Evolutionary conservation across 805 yeast genomes (phyloP).

Genomic region (Metschnikowia aberdeeniae): DNA sequence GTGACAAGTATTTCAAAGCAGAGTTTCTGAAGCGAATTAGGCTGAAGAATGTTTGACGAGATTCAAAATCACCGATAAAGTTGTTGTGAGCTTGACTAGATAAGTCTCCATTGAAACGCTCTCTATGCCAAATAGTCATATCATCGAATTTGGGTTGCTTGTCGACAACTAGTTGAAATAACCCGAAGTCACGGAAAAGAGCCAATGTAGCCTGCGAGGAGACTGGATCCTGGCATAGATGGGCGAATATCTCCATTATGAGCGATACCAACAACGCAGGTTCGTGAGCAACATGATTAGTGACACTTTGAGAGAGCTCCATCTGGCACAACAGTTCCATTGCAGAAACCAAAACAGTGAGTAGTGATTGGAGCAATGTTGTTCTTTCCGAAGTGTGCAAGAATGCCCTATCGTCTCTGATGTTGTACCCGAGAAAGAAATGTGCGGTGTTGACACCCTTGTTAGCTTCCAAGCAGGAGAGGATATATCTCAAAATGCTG

Average conservation of each 20-base stretch:
- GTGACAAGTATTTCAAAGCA: constrained; percentile 60
- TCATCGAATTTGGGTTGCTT: constrained; percentile 53
- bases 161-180: constrained; percentile 49
- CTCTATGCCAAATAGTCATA: constrained; percentile 51
- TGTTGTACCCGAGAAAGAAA: constrained; percentile 70
- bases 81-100: constrained; percentile 23
- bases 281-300: constrained; percentile 42
- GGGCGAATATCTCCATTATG: constrained; percentile 58
- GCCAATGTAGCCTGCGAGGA: constrained; percentile 50
- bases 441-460: constrained; percentile 59
- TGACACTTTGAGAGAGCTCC: constrained; percentile 31
- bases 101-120: constrained; percentile 41
- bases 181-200: constrained; percentile 46
- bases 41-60: constrained; percentile 53
- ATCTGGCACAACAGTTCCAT: constrained; percentile 39
- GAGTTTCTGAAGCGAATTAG: constrained; percentile 60
- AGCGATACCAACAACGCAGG: constrained; percentile 57
- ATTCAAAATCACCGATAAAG: constrained; percentile 30
- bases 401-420: constrained; percentile 42
- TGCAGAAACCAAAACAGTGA: constrained; percentile 47
- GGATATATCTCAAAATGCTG: constrained; percentile 56
- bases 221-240: constrained; percentile 53
- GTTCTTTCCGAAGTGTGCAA: constrained; percentile 51
- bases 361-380: constrained; percentile 47
- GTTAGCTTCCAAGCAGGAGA: constrained; percentile 42